A percentile compares a stretch with the other conserved stretches of the same genome.
Conservation (phyloP, 257 asterid species). For the Ligustrum vulgare region DNA sequence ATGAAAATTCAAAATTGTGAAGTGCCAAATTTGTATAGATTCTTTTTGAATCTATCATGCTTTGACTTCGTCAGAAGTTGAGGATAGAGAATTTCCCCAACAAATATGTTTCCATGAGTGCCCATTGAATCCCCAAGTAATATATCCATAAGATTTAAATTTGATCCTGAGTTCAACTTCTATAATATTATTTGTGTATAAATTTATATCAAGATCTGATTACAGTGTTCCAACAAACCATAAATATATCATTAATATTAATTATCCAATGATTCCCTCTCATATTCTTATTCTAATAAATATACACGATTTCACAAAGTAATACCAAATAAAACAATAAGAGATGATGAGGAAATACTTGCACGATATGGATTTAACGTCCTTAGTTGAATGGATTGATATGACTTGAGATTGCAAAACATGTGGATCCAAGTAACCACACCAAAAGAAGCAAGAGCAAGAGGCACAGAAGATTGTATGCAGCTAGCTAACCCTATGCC, state of each 20-base stretch:
- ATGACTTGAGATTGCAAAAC: constrained; percentile 97
- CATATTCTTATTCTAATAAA: background rate
- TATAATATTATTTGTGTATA: constrained; percentile 6
- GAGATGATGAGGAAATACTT: constrained; percentile 55
- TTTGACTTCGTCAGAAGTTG: constrained; percentile 7
- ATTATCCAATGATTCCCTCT: background rate
- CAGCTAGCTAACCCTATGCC: constrained; percentile 84
- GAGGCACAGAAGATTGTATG: constrained; percentile 81
- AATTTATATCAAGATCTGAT: constrained; percentile 7
- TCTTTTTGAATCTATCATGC: constrained; percentile 4
- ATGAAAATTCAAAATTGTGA: background rate
- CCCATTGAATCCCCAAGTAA: constrained; percentile 3
- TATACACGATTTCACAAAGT: constrained; percentile 6
- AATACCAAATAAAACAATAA: constrained; percentile 8
- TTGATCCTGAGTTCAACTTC: constrained; percentile 1
- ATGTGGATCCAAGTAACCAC: constrained; percentile 89
- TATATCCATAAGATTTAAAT: background rate
- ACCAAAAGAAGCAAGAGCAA: constrained; percentile 85
- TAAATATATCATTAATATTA: background rate
- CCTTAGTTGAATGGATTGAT: constrained; percentile 96
- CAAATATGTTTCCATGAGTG: constrained; percentile 13
- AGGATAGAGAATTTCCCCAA: constrained; percentile 1
- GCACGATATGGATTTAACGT: constrained; percentile 98
- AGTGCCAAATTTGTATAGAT: background rate
- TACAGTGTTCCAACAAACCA: constrained; percentile 8